Conservation (phyloP, 2,329 filamentous ascomycete species). For the Colletotrichum melonis region DNA sequence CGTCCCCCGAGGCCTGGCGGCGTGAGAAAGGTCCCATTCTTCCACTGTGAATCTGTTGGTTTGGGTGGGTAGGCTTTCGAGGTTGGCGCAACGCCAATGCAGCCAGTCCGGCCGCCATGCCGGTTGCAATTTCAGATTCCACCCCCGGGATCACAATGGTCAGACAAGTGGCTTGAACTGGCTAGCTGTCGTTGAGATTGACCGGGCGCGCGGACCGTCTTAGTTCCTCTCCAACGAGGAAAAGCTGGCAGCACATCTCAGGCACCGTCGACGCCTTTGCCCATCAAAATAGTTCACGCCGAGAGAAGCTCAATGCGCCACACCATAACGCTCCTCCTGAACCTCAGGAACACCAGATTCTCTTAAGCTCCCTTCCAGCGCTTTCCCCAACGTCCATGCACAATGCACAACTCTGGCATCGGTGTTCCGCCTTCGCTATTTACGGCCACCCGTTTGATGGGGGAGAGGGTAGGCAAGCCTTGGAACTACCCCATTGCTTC, state of each 20-base stretch:
- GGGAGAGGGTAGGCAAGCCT: not conserved
- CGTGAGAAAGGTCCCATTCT: not conserved
- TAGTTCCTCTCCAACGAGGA: not conserved
- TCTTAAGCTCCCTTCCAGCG: constrained; percentile 1
- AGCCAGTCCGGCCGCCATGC: constrained; percentile 25
- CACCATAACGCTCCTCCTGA: constrained; percentile 33
- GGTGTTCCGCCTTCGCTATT: constrained; percentile 34
- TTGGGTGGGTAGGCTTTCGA: not conserved
- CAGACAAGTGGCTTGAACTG: constrained; percentile 34
- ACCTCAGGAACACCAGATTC: not conserved
- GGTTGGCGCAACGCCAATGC: constrained; percentile 29
- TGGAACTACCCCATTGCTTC: constrained; percentile 8
- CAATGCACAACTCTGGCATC: constrained; percentile 27
- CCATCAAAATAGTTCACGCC: constrained; percentile 31
- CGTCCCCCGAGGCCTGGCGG: not conserved
- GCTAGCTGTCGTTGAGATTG: constrained; percentile 33
- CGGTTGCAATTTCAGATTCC: constrained; percentile 30
- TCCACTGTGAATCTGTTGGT: not conserved
- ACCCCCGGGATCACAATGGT: constrained; percentile 24
- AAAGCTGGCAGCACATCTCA: not conserved
- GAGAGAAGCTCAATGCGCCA: constrained; percentile 27
- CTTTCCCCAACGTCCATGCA: constrained; percentile 26
- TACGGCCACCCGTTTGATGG: constrained; percentile 2
- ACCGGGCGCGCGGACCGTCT: constrained; percentile 31
- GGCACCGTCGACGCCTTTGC: constrained; percentile 1